Percentiles rank a stretch among this genome's conserved stretches.
Evolutionary conservation across 768 basidiomycete genomes (phyloP).

Genomic region (Kwoniella pini): DNA sequence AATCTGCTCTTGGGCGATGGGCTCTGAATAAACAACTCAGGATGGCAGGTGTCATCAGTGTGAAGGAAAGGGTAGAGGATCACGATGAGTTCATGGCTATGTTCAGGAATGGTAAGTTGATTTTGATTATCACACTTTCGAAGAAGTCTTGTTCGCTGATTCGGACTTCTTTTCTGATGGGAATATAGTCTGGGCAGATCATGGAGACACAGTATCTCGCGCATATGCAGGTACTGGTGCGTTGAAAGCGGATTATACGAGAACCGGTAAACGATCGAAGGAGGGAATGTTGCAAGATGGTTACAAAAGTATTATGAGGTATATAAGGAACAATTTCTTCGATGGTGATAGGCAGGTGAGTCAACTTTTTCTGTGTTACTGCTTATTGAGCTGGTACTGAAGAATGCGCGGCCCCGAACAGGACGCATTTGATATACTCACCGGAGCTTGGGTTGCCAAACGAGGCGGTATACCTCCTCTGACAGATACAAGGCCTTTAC

Average conservation of each 20-base stretch:
- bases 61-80: constrained; percentile 74
- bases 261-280: constrained; percentile 83
- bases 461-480: constrained; percentile 71
- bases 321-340: constrained; percentile 93
- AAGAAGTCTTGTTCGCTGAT: too few species aligned
- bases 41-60: constrained; percentile 68
- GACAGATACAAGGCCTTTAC: constrained; percentile 74
- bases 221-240: constrained; percentile 96
- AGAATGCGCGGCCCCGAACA: constrained; percentile 50
- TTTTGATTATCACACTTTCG: background rate
- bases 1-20: constrained; percentile 85
- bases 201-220: constrained; percentile 82
- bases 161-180: background rate
- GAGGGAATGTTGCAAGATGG: constrained; percentile 82
- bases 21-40: constrained; percentile 75
- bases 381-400: background rate
- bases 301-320: constrained; percentile 77
- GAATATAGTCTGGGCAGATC: constrained; percentile 88
- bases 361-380: background rate
- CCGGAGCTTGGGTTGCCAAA: constrained; percentile 85
- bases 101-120: constrained; percentile 80
- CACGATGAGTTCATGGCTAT: constrained; percentile 75
- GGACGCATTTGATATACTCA: constrained; percentile 94
- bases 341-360: constrained; percentile 85
- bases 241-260: constrained; percentile 92